Evolutionary conservation across 345 rosid genomes (phyloP), one percentile per base, ranked within the genome.

Genomic region (Cochlearia excelsa): DNA sequence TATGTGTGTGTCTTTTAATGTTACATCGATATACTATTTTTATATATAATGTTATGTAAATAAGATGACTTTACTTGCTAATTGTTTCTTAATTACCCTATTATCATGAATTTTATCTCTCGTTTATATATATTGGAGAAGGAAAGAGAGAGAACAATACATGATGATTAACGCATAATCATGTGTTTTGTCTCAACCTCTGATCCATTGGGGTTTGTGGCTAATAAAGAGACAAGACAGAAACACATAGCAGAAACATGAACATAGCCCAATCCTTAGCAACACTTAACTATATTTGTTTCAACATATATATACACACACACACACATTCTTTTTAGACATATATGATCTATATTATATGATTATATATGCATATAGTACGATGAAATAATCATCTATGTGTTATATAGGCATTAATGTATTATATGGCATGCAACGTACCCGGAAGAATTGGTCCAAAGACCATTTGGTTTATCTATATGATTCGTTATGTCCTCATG

Each of bases 91-190:
- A 16, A 16, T 16, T 16, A 16, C 30, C 11, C 26, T 9, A 34
- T 35, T 60, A 9, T 37, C 28, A 33, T 28, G 26, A 30, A 31
- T 3, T 30, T 31, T 62, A 30, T 5, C 26, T 16, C 23, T 16
- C 23, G 23, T 16, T 16, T 16, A 16, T 16, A 42, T 31, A 29
- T 41, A 61, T 26, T 30, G 27, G 34, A 28, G 53, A 52, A 46
- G 51, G 61, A 57, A 49, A 53, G 50, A 47, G 48, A 33, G 57
- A 61, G 34, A 16, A 44, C 33, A 55, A 29, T 31, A 63, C 70
- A 81, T 74, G 66, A 70, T 57, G 69, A 86, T 82, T 82, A 79
- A 67, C 43, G 77, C 78, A 80, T 81, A 79, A 81, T 81, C 80
- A 81, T 84, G 75, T 48, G 75, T 50, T 60, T 61, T 81, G 64